phyloP scores from a whole-genome alignment of 2,329 filamentous ascomycete species.

The Monilinia fructigena region DNA sequence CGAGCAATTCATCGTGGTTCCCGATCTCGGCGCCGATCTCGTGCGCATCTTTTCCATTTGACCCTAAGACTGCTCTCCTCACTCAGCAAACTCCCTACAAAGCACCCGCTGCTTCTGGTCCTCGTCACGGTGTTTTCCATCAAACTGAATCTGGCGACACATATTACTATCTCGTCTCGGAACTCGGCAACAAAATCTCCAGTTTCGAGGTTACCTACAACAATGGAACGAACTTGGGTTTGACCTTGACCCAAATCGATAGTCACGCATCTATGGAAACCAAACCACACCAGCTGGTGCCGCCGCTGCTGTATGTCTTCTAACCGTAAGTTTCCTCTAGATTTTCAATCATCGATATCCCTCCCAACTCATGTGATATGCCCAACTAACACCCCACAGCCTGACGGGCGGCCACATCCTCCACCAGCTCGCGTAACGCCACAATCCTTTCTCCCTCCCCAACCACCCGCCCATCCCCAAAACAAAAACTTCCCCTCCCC shows the following conservation, averaged over 20 bases:
- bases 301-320: constrained; percentile 54
- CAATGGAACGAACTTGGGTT: constrained; percentile 35
- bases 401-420: constrained; percentile 62
- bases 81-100: constrained; percentile 42
- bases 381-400: constrained; percentile 43
- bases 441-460: constrained; percentile 50
- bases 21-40: constrained; percentile 54
- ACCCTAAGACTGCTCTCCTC: constrained; percentile 41
- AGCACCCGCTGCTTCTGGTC: constrained; percentile 47
- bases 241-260: constrained; percentile 51
- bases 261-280: constrained; percentile 49
- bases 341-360: background rate
- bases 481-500: constrained; percentile 47
- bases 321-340: constrained; percentile 53
- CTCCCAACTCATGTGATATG: background rate
- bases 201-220: constrained; percentile 57
- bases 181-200: constrained; percentile 48
- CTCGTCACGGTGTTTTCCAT: constrained; percentile 54
- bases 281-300: constrained; percentile 41
- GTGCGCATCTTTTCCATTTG: constrained; percentile 51
- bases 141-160: constrained; percentile 30
- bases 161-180: constrained; percentile 47
- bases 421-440: constrained; percentile 65
- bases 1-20: constrained; percentile 49
- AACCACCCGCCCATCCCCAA: constrained; percentile 43